Percentiles rank a stretch among this genome's conserved stretches.
These are phyloP conservation scores for Colletotrichum lentis DNA, from an alignment of 2,329 filamentous ascomycete species.

Conservation along the genomic window DNA sequence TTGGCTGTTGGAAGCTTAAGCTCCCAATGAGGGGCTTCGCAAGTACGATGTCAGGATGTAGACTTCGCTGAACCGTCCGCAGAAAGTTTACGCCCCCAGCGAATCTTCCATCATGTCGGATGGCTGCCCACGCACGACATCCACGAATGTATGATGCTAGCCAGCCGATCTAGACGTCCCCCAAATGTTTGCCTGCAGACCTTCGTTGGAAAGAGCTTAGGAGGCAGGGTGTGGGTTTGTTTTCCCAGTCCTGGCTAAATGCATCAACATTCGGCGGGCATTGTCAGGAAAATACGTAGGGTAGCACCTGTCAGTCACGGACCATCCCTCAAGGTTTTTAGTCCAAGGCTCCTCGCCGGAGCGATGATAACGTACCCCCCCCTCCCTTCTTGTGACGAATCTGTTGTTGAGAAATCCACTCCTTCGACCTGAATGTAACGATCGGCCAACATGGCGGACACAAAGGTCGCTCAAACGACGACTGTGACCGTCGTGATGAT, in stretches of 20 bases:
- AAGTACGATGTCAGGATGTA: no score
- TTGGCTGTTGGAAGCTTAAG: constrained; percentile 33
- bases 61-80: neutral
- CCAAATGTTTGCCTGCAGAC: constrained; percentile 23
- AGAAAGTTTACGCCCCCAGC: constrained; percentile 10
- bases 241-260: constrained; percentile 19
- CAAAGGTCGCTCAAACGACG: constrained; percentile 30
- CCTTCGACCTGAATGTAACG: constrained; percentile 25
- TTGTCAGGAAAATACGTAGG: constrained; percentile 21
- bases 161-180: neutral
- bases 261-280: constrained; percentile 10
- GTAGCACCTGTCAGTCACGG: constrained; percentile 30
- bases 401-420: constrained; percentile 15
- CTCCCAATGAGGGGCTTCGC: constrained; percentile 16
- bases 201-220: constrained; percentile 25
- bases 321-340: constrained; percentile 16
- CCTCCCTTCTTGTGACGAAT: constrained; percentile 4
- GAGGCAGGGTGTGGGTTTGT: constrained; percentile 12
- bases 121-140: constrained; percentile 4
- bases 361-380: constrained; percentile 23
- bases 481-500: constrained; percentile 35
- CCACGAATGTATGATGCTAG: constrained; percentile 15
- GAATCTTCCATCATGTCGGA: constrained; percentile 2
- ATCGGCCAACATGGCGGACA: constrained; percentile 34
- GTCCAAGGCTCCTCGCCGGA: neutral